Percentiles rank a stretch among this genome's conserved stretches.
Conservation (phyloP, 2,329 filamentous ascomycete species). For the Orbilia quercus region DNA sequence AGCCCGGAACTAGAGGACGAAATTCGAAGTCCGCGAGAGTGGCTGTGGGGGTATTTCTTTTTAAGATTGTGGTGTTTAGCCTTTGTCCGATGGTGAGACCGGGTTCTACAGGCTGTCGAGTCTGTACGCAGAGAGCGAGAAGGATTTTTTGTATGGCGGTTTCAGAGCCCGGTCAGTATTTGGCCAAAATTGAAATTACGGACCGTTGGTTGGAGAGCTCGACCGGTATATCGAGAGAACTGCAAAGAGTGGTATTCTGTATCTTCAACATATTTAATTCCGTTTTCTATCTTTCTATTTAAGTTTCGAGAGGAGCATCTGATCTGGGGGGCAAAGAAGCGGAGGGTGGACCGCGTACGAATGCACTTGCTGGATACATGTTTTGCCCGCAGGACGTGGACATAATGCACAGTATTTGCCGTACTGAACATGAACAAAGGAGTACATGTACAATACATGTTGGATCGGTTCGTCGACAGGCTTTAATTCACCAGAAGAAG, state of each 20-base stretch:
- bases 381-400: background rate
- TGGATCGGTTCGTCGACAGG: background rate
- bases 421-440: background rate
- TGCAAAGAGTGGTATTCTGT: background rate
- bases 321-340: too few species aligned
- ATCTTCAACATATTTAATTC: background rate
- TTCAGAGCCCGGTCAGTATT: background rate
- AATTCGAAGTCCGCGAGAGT: background rate
- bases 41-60: slow-evolving; percentile 30
- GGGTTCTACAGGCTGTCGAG: background rate
- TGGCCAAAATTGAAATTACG: background rate
- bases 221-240: background rate
- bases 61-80: slow-evolving; percentile 31
- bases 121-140: background rate
- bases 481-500: slow-evolving; percentile 4
- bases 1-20: background rate
- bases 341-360: too few species aligned
- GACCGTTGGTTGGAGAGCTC: background rate
- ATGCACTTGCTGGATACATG: too few species aligned
- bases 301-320: background rate
- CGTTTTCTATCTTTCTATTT: too few species aligned
- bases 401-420: background rate
- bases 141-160: background rate
- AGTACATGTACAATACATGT: slow-evolving; percentile 3
- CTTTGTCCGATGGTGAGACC: slow-evolving; percentile 47